Evolutionary conservation across 2,329 filamentous ascomycete genomes (phyloP).

Genomic region (Talaromyces sp.): DNA sequence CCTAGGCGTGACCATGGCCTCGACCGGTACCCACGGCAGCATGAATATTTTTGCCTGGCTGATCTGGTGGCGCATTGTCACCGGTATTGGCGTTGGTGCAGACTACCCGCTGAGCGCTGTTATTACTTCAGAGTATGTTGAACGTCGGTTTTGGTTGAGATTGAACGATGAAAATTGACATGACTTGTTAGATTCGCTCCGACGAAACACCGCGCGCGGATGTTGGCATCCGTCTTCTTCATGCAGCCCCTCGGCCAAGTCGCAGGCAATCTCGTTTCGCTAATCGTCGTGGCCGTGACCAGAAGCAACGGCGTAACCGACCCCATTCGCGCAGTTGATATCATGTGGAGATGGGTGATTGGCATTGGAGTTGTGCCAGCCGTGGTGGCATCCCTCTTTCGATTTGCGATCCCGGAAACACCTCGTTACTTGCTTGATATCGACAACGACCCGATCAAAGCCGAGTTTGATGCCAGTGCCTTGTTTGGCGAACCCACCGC

Average conservation of each 20-base stretch:
- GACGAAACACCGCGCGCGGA: constrained; percentile 59
- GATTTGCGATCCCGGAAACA: constrained; percentile 61
- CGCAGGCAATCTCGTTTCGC: constrained; percentile 56
- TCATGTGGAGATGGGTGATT: constrained; percentile 62
- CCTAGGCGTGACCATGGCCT: constrained; percentile 42
- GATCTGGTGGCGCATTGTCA: constrained; percentile 43
- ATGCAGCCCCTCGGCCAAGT: constrained; percentile 66
- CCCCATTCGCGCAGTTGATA: constrained; percentile 44
- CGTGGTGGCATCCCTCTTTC: constrained; percentile 58
- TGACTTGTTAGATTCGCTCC: constrained; percentile 36
- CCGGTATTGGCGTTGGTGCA: constrained; percentile 56
- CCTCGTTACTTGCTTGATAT: constrained; percentile 62
- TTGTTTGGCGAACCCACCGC: constrained; percentile 44
- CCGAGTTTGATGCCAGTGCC: constrained; percentile 54
- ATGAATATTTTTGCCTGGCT: constrained; percentile 43
- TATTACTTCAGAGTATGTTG: constrained; percentile 59
- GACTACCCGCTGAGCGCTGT: constrained; percentile 63
- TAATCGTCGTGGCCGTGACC: constrained; percentile 37
- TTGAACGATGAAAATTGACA: neutral
- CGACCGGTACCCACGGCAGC: constrained; percentile 35
- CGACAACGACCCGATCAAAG: constrained; percentile 54
- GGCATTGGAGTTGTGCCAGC: constrained; percentile 60
- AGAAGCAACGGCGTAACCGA: constrained; percentile 21
- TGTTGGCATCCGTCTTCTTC: constrained; percentile 63
- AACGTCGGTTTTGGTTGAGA: too few species aligned